Evolutionary conservation across 108 stramenopile genomes (phyloP), one percentile per base, ranked within the genome.

Genomic region (Schizochytrium sp.): DNA sequence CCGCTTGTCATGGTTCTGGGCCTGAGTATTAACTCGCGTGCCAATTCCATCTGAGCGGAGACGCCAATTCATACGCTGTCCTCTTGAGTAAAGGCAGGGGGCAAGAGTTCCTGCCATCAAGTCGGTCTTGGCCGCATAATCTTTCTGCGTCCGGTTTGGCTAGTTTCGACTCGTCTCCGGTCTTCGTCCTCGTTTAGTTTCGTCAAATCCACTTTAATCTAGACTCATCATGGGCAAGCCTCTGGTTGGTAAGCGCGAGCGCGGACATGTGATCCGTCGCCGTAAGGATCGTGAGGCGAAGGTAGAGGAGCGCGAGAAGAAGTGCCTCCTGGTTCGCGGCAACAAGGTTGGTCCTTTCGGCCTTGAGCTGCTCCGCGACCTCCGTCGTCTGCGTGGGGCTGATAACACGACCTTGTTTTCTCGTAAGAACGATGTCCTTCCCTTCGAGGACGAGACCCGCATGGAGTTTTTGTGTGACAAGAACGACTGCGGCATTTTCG

Each of bases 401-500:
- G 76, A 83, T 2, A 55, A 92, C 76, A 56, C 89, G 38, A 88
- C 56, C 19, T 88, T 91, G 59, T 92, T 94, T 12, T 60, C 87
- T 38, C 61, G 91, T 28, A 90, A 91, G 42, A 94, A 94, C 61
- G 92, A 92, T 46, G 89, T 93, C 19, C 89, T 50, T 45, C 94
- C 94, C 2, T 93, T 94, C 56, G 93, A 94, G 56, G 93, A 94
- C 88, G 87, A 64, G 47, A 87, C 87, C 40, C 90, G 91, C n/a
- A n/a, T 93, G 41, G 94, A 94, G 72, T 94, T 94, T 88, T 90
- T 94, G 45, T 87, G 56, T 76, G 53, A 88, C 72, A 99, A 99
- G 92, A 99, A 99, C 89, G 98, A 99, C 89, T 96, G 95, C 72
- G 87, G 96, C 2, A 76, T 98, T 10, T 98, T 99, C 92, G 96